A percentile compares a stretch with the other conserved stretches of the same genome.
Conservation (phyloP, 768 basidiomycete genomes). For the Boletus vinaceobasis region DNA sequence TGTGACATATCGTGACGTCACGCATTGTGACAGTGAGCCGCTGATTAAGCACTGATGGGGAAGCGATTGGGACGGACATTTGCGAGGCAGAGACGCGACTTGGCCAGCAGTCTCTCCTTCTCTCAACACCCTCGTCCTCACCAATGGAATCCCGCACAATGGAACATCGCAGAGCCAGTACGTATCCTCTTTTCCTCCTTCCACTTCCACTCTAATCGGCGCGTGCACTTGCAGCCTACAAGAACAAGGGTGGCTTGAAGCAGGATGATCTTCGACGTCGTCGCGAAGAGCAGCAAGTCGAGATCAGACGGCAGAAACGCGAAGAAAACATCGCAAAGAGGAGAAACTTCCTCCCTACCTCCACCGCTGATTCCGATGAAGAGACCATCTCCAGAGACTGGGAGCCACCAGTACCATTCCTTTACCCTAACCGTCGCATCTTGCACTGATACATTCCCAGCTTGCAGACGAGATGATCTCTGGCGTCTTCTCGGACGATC, state of each 20-base stretch:
- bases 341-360: slow-evolving; percentile 82
- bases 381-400: slow-evolving; percentile 66
- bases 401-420: slow-evolving; percentile 65
- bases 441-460: slow-evolving; percentile 34
- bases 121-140: background rate
- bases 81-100: slow-evolving; percentile 16
- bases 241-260: slow-evolving; percentile 86
- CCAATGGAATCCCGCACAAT: slow-evolving; percentile 62
- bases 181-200: slow-evolving; percentile 18
- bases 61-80: slow-evolving; percentile 12
- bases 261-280: slow-evolving; percentile 93
- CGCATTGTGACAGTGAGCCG: slow-evolving; percentile 21
- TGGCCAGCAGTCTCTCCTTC: background rate
- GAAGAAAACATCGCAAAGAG: slow-evolving; percentile 99
- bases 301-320: slow-evolving; percentile 96
- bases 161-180: slow-evolving; percentile 74
- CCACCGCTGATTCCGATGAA: slow-evolving; percentile 86
- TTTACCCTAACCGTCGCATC: slow-evolving; percentile 9
- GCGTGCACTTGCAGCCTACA: slow-evolving; percentile 65
- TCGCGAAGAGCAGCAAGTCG: slow-evolving; percentile 97
- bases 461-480: slow-evolving; percentile 89
- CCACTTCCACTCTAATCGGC: slow-evolving; percentile 30
- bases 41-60: slow-evolving; percentile 10
- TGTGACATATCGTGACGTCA: slow-evolving; percentile 19
- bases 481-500: slow-evolving; percentile 89